A percentile compares a stretch with the other conserved stretches of the same genome.
Conservation (phyloP, 768 basidiomycete species). For the Auriscalpium microsporum region DNA sequence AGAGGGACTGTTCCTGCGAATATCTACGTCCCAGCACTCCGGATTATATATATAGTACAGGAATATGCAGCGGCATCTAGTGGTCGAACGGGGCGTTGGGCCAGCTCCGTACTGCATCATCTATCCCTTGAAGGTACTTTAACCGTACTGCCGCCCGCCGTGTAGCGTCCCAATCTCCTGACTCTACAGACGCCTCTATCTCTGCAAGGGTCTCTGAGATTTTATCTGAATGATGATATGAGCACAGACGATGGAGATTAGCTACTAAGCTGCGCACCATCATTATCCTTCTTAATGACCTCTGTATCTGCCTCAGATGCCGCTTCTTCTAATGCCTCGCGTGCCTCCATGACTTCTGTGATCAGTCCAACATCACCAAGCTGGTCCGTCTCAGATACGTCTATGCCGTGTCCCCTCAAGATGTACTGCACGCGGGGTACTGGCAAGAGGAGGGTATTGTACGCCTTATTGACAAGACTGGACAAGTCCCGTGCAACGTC, state of each 20-base stretch:
- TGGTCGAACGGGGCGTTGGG: constrained; percentile 20
- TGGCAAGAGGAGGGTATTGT: constrained; percentile 66
- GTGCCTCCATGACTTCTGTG: constrained; percentile 65
- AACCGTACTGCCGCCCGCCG: constrained; percentile 58
- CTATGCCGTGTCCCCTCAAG: constrained; percentile 49
- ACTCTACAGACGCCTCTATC: constrained; percentile 42
- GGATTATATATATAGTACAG: too few species aligned
- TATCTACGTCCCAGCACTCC: too few species aligned
- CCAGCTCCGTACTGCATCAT: constrained; percentile 38
- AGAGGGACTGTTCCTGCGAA: too few species aligned
- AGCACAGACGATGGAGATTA: background rate
- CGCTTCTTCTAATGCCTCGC: constrained; percentile 70
- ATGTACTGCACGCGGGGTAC: constrained; percentile 76
- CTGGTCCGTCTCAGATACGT: constrained; percentile 60
- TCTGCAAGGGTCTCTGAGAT: constrained; percentile 36
- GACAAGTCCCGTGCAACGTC: constrained; percentile 60
- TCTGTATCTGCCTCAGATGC: constrained; percentile 40
- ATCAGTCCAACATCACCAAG: constrained; percentile 66
- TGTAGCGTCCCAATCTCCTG: constrained; percentile 45
- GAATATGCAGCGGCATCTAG: constrained; percentile 3
- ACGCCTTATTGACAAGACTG: constrained; percentile 74
- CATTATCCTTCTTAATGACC: constrained; percentile 43
- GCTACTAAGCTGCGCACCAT: constrained; percentile 32
- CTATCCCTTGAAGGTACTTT: constrained; percentile 63
- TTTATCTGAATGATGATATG: constrained; percentile 34